Percentiles rank a stretch among this genome's conserved stretches.
Conservation (phyloP, 441 rosid species). For the Rhodomyrtus psidioides region DNA sequence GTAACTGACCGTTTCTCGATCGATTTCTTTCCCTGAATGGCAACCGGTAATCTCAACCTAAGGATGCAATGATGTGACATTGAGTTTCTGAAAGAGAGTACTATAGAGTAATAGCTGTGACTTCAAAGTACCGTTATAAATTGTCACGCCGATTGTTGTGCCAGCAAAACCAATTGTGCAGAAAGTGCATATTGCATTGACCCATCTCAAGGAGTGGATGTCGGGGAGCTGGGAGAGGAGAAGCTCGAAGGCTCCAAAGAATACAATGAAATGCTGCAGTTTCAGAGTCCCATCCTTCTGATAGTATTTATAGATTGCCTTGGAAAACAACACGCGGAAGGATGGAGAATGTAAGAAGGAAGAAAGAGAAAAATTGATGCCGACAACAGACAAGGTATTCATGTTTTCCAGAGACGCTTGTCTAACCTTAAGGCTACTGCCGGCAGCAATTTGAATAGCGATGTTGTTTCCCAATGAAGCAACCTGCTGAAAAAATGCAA, state of each 20-base stretch:
- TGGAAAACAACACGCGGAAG: neutral
- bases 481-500: conserved; percentile 47
- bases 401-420: neutral
- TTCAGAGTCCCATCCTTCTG: conserved; percentile 20
- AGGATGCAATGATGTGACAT: neutral
- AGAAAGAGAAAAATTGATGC: neutral
- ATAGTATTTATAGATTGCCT: conserved; percentile 37
- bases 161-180: conserved; percentile 45
- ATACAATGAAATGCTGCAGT: conserved; percentile 36
- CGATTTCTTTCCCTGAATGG: conserved; percentile 24
- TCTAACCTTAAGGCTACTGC: conserved; percentile 41
- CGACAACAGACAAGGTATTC: neutral
- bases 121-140: conserved; percentile 25
- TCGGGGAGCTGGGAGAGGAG: conserved; percentile 43
- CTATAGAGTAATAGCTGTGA: neutral
- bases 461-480: conserved; percentile 54
- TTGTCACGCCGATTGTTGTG: conserved; percentile 36
- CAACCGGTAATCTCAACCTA: neutral
- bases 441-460: conserved; percentile 48
- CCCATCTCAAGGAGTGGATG: conserved; percentile 48
- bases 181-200: conserved; percentile 33
- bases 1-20: conserved; percentile 28
- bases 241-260: conserved; percentile 39
- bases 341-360: neutral
- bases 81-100: neutral